Evolutionary conservation across 805 yeast species (phyloP), one percentile per base, ranked within the genome.

Genomic region (Yamadazyma ubonensis): DNA sequence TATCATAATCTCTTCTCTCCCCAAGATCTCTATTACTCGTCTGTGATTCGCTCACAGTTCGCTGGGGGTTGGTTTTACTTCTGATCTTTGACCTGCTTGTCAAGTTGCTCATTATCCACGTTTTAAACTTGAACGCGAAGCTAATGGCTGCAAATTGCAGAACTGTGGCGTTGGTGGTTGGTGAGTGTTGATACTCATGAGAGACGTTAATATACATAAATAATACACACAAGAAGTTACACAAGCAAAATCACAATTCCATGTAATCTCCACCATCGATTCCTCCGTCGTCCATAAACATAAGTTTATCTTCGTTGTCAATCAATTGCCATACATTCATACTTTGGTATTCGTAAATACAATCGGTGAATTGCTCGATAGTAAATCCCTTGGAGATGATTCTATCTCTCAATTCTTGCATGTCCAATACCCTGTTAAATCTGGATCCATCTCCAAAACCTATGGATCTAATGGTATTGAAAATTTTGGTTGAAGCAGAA

Each of bases 371-470:
- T 57, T 88, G 88, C 46, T 81, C 76, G 53, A 82, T 81, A 0
- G 96, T 88, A 63, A 77, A 91, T 4, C 96, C 96, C 63, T 84
- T 83, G 25, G 86, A 83, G 29, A 87, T 67, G 22, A 84, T 79
- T 3, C 85, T 71, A 45, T 79, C 79, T 46, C 76, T 75, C 44
- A 90, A 70, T 9, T 61, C 71, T 35, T 58, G 67, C 74, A 77
- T 62, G 30, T 67, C 50, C 33, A 71, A 58, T 14, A 65, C 52
- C 38, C 60, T 60, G 5, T 47, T 36, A 28, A 54, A 46, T 29
- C 48, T 48, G 20, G 55, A 43, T 16, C 65, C 65, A 37, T 61
- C 65, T 11, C 61, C 61, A 39, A 63, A 62, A 1, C 81, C 79
- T 61, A 81, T 63, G 34, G 71, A 72, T 49, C 82, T 78, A 49